Evolutionary conservation across 306 rosid genomes (phyloP).

Genomic region (Pachyrhizus erosus): DNA sequence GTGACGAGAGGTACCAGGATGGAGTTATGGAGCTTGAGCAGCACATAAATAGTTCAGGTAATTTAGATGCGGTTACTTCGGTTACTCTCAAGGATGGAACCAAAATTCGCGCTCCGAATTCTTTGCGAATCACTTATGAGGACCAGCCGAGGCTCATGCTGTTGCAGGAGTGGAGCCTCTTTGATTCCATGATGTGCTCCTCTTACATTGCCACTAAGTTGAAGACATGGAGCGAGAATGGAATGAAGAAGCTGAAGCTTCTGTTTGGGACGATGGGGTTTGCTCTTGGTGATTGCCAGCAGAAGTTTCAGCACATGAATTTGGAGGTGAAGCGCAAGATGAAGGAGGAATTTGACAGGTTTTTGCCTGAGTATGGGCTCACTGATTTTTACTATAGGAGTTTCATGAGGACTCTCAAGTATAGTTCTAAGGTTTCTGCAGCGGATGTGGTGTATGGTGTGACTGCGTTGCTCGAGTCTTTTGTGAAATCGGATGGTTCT

Average conservation of each 20-base stretch:
- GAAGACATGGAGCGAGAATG: constrained; percentile 98
- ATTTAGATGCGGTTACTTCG: constrained; percentile 73
- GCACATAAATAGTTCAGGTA: constrained; percentile 82
- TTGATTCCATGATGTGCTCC: constrained; percentile 92
- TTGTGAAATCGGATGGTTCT: constrained; percentile 73
- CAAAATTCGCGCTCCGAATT: constrained; percentile 74
- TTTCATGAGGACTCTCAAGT: constrained; percentile 76
- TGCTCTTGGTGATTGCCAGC: constrained; percentile 91
- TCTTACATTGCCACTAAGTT: constrained; percentile 84
- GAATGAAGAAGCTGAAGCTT: constrained; percentile 87
- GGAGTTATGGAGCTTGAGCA: constrained; percentile 97
- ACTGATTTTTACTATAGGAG: constrained; percentile 90
- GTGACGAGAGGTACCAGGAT: constrained; percentile 87
- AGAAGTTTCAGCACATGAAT: constrained; percentile 92
- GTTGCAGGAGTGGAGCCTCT: constrained; percentile 90
- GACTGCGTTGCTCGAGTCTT: constrained; percentile 92
- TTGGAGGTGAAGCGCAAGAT: constrained; percentile 85
- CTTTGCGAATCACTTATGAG: constrained; percentile 74
- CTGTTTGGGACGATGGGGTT: constrained; percentile 95
- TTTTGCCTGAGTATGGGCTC: constrained; percentile 85
- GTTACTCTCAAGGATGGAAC: constrained; percentile 91
- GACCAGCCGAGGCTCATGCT: constrained; percentile 96
- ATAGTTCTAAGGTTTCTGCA: constrained; percentile 88
- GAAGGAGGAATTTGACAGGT: constrained; percentile 80
- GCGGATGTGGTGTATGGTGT: constrained; percentile 99